Evolutionary conservation across 129 eudicot genomes (phyloP).

Genomic region (Helianthus tuberosus): DNA sequence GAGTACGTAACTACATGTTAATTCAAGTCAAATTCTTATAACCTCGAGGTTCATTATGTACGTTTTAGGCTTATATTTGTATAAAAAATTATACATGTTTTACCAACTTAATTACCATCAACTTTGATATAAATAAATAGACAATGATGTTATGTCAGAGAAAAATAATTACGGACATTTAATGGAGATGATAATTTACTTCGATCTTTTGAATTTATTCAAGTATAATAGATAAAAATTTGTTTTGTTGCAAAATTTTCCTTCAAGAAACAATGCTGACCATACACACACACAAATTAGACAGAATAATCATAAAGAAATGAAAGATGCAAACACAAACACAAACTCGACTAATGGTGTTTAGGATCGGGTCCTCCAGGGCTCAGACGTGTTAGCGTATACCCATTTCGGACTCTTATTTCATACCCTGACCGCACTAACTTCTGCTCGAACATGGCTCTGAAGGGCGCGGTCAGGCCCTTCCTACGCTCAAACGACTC

Average conservation of each 20-base stretch:
- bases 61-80: too few species aligned
- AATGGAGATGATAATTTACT: too few species aligned
- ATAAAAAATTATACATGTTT: too few species aligned
- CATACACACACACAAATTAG: neutral
- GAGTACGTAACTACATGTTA: too few species aligned
- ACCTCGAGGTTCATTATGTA: too few species aligned
- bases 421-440: slow-evolving; percentile 4
- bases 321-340: neutral
- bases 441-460: slow-evolving; percentile 27
- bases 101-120: too few species aligned
- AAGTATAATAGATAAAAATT: neutral
- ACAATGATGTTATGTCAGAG: too few species aligned
- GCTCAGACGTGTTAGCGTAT: slow-evolving; percentile 28
- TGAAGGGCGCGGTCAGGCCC: slow-evolving; percentile 32
- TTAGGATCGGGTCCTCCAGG: slow-evolving; percentile 44
- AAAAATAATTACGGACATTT: too few species aligned
- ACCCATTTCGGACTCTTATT: slow-evolving; percentile 12
- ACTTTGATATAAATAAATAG: too few species aligned
- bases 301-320: neutral
- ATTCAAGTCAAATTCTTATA: too few species aligned
- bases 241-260: neutral
- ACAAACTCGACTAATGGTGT: slow-evolving; percentile 23
- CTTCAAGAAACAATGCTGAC: neutral
- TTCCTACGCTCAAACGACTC: slow-evolving; percentile 16
- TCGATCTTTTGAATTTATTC: too few species aligned